Base-by-base conservation (phyloP, 1,284 basidiomycete genomes). In the Moniliophthora roreri region DNA sequence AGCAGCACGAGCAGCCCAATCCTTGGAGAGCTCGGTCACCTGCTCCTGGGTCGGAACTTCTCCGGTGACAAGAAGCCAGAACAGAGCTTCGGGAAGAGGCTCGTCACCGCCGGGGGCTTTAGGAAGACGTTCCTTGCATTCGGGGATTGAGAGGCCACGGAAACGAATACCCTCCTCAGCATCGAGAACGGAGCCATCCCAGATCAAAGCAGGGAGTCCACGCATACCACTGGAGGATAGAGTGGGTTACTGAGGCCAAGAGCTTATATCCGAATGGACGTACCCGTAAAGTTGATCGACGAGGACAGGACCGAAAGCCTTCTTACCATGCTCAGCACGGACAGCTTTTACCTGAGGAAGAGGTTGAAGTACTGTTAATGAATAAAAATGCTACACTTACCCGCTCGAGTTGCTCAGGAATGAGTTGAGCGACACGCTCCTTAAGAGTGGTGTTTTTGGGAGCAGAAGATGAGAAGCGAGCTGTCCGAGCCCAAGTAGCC, bases 101-200 rank as follows among this genome's bases (percentile, higher is more conserved):
- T 98, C 94, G 13, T 82, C 78, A 55, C 93, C 93, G 60, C 91
- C 93, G 39, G 90, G 88, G 16, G 94, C 93, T 69, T 87, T 93
- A 58, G 94, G 95, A 50, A 98, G 85, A 51, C 84, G 77, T 45
- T 80, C 75, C 75, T 96, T 93, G 72, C 85, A 88, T 70, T 98
- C 94, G 45, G 91, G 89, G 67, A 95, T 95, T 59, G 92, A 92
- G 74, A 91, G 90, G 58, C 91, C 93, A 67, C 92, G 89, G 87
- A 97, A 97, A 60, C 95, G 92, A 67, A 97, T 98, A 60, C 94
- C 94, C 79, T 97, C 94, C 68, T 96, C 93, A 57, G 94, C 82
- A 69, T 97, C 95, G 61, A 98, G 86, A 58, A 98, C 95, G 57
- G 95, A 98, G 57, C 89, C 94, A 65, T 98, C 94, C 94, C 94